Evolutionary conservation across 306 rosid genomes (phyloP).

Genomic region (Quercus engelmannii): DNA sequence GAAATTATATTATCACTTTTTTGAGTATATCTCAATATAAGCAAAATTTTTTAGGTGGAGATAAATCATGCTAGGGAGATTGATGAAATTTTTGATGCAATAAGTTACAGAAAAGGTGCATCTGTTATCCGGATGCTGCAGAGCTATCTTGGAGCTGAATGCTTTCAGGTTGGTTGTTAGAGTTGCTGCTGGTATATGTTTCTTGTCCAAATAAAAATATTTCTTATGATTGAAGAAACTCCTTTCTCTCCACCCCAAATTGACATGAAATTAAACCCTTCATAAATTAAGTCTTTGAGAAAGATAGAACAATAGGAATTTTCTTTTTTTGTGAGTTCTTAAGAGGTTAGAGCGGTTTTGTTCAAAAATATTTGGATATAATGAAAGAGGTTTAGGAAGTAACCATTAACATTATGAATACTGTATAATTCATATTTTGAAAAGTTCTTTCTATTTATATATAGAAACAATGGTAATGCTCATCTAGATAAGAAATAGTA

Average conservation of each 20-base stretch:
- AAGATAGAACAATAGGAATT: not conserved
- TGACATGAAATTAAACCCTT: not conserved
- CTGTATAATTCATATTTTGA: not conserved
- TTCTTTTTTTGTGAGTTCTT: not conserved
- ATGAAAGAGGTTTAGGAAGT: not conserved
- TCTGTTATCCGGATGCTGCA: slow-evolving; percentile 92
- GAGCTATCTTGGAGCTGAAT: slow-evolving; percentile 87
- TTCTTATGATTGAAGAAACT: not conserved
- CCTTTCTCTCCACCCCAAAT: not conserved
- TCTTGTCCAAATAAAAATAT: not conserved
- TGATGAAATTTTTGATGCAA: slow-evolving; percentile 93
- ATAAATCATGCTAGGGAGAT: slow-evolving; percentile 83
- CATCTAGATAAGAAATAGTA: not conserved
- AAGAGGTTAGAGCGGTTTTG: not conserved
- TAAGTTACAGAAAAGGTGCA: slow-evolving; percentile 94
- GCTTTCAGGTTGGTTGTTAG: slow-evolving; percentile 71
- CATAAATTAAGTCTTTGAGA: not conserved
- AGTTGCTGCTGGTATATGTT: slow-evolving; percentile 2
- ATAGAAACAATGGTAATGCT: not conserved
- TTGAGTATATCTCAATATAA: not conserved
- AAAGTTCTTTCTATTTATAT: not conserved
- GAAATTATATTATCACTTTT: not conserved
- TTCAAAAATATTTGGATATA: not conserved
- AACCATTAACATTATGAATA: not conserved
- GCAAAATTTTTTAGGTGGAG: slow-evolving; percentile 63